Percentiles rank a stretch among this genome's conserved stretches.
phyloP scores from a whole-genome alignment of 176 grass and related monocot genomes.

The Elymus sibiricus region DNA sequence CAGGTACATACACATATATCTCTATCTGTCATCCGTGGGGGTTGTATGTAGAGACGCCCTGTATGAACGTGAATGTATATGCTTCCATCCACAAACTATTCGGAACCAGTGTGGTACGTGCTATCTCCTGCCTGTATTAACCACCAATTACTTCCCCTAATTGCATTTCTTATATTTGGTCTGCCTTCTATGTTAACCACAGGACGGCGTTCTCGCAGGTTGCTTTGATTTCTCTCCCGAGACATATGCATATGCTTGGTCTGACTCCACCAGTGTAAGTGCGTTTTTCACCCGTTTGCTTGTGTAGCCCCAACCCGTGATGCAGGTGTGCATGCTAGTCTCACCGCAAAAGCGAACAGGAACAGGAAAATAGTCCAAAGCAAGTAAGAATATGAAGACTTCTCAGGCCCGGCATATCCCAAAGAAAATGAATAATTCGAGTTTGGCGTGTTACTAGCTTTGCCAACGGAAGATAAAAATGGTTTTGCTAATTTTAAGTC shows the following conservation, averaged over 20 bases:
- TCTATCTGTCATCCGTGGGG: not conserved
- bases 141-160: not conserved
- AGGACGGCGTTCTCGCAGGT: not conserved
- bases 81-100: not conserved
- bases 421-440: not conserved
- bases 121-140: constrained; percentile 26
- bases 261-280: not conserved
- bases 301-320: not conserved
- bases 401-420: not conserved
- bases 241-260: not conserved
- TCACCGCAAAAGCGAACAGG: not conserved
- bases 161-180: not conserved
- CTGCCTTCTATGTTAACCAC: not conserved
- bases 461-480: too few species aligned
- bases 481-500: too few species aligned
- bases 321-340: not conserved
- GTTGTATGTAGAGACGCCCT: not conserved
- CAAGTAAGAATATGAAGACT: not conserved
- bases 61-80: constrained; percentile 8
- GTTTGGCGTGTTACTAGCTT: too few species aligned
- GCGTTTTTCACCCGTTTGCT: not conserved
- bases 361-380: not conserved
- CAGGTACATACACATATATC: constrained; percentile 23
- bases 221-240: not conserved
- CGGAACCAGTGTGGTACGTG: constrained; percentile 50